Conservation (phyloP, 2,329 filamentous ascomycete genomes). For the Calcarisporium arbuscula region DNA sequence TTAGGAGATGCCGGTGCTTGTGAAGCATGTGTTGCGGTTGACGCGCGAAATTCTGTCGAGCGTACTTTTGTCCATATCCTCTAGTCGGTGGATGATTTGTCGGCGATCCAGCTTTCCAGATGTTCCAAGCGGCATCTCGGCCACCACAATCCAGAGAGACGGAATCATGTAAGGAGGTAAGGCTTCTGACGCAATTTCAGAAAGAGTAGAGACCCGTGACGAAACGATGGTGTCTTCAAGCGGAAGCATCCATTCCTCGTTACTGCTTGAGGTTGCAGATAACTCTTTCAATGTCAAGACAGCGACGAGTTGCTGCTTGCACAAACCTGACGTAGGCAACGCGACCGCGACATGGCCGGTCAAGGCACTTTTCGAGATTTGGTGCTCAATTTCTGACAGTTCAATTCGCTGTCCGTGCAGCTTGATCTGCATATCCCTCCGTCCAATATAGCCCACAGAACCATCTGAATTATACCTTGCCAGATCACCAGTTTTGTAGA, state of each 20-base stretch:
- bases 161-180: slow-evolving; percentile 6
- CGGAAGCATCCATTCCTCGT: not conserved
- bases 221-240: not conserved
- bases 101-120: slow-evolving; percentile 3
- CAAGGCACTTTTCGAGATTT: not conserved
- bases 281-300: not conserved
- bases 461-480: not conserved
- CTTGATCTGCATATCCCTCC: not conserved
- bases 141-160: slow-evolving; percentile 1
- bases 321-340: not conserved
- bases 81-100: too few relatives aligned
- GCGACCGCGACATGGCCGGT: not conserved
- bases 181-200: not conserved
- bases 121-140: not conserved
- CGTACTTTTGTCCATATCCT: not conserved
- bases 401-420: not conserved
- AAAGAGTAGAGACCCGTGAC: not conserved
- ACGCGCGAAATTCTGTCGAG: not conserved
- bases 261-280: not conserved
- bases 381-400: not conserved
- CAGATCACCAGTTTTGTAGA: not conserved
- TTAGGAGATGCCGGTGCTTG: not conserved
- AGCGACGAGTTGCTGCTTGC: not conserved
- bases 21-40: not conserved
- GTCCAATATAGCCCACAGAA: not conserved